Conservation (phyloP, 2,329 filamentous ascomycete genomes). For the Colletotrichum karsti region DNA sequence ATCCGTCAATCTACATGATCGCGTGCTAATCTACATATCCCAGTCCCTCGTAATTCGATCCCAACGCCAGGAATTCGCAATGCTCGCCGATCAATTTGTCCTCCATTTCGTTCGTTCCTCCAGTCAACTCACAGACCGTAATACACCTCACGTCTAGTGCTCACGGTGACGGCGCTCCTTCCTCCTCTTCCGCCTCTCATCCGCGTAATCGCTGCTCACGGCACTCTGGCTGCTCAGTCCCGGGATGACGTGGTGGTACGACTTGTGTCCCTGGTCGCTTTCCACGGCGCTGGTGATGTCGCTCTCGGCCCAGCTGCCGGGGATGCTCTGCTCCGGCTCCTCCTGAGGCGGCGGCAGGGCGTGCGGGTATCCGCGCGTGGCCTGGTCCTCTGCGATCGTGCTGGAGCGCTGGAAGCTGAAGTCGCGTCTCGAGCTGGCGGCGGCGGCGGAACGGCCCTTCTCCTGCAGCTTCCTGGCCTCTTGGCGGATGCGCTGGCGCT, state of each 20-base stretch:
- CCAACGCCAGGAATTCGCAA: constrained; percentile 17
- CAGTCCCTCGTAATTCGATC: background rate
- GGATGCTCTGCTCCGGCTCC: constrained; percentile 36
- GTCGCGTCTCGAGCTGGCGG: constrained; percentile 48
- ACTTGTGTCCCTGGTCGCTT: constrained; percentile 65
- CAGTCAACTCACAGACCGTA: too few relatives aligned
- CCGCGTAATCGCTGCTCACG: constrained; percentile 46
- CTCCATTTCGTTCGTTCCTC: background rate
- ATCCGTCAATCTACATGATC: constrained; percentile 23
- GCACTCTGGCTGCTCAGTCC: constrained; percentile 49
- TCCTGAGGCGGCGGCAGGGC: constrained; percentile 30
- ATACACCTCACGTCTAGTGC: background rate
- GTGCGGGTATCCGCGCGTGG: constrained; percentile 33
- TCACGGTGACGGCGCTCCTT: constrained; percentile 39
- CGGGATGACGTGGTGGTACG: constrained; percentile 64
- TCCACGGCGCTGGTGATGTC: constrained; percentile 43
- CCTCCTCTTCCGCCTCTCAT: constrained; percentile 54
- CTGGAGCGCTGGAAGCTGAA: constrained; percentile 62
- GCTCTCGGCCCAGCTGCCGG: constrained; percentile 48
- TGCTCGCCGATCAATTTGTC: constrained; percentile 1
- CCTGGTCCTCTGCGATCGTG: constrained; percentile 38
- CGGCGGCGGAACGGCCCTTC: constrained; percentile 50
- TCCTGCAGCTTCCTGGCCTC: constrained; percentile 66
- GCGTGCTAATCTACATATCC: constrained; percentile 15
- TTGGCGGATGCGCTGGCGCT: constrained; percentile 62